These are phyloP conservation scores for Phytopythium litorale DNA, from an alignment of 352 stramenopile genomes.

Conservation along the genomic window DNA sequence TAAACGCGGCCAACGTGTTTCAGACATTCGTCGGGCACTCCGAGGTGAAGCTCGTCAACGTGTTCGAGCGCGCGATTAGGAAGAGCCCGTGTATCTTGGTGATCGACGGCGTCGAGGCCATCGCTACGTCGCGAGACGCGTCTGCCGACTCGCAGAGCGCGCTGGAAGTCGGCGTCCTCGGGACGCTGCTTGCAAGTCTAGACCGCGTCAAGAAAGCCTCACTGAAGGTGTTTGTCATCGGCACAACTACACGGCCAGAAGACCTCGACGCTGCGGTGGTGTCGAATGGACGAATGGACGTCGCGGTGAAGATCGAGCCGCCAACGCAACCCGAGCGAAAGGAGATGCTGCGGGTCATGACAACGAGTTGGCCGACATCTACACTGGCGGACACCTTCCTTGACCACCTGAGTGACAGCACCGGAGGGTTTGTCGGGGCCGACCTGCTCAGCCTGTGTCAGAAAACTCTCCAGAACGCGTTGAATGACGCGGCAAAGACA, in stretches of 20 bases:
- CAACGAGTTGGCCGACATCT: conserved; percentile 64
- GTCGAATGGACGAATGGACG: conserved; percentile 95
- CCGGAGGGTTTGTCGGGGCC: conserved; percentile 93
- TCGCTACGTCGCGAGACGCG: conserved; percentile 60
- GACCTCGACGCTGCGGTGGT: conserved; percentile 91
- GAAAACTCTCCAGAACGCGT: conserved; percentile 54
- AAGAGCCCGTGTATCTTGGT: conserved; percentile 68
- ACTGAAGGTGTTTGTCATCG: conserved; percentile 59
- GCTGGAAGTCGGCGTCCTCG: conserved; percentile 75
- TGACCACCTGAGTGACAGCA: conserved; percentile 90
- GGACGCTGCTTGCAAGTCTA: conserved; percentile 81
- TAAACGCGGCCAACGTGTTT: conserved; percentile 92
- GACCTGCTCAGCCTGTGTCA: conserved; percentile 81
- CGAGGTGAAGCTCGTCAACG: conserved; percentile 60
- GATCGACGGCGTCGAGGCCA: conserved; percentile 90
- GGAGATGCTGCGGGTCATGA: conserved; percentile 92
- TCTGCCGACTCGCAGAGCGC: conserved; percentile 54
- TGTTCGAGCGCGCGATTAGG: conserved; percentile 48
- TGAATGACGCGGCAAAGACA: conserved; percentile 34
- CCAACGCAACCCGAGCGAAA: conserved; percentile 89
- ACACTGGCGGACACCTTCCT: conserved; percentile 67
- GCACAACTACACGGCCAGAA: conserved; percentile 73
- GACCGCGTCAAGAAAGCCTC: conserved; percentile 55
- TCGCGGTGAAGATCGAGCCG: conserved; percentile 94
- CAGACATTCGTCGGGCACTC: conserved; percentile 92